Conservation (phyloP, 208 protist species). For the Crithidia expoeki region DNA sequence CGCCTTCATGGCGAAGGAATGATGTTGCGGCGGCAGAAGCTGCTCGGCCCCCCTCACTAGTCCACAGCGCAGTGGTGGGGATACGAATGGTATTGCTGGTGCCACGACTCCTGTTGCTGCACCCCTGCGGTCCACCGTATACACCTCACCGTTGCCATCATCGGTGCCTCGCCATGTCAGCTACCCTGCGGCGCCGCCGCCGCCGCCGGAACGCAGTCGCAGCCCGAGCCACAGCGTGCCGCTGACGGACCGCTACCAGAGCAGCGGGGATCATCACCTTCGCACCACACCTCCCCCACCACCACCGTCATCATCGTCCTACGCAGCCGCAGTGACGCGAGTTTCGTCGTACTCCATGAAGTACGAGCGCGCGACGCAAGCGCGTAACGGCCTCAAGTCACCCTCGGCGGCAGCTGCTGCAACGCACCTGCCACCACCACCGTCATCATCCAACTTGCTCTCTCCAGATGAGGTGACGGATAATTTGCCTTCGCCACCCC, state of each 20-base stretch:
- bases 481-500: slow-evolving; percentile 11
- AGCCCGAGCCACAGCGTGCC: slow-evolving; percentile 20
- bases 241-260: slow-evolving; percentile 4
- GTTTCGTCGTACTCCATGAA: slow-evolving; percentile 1
- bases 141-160: slow-evolving; percentile 1
- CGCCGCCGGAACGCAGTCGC: slow-evolving; percentile 18
- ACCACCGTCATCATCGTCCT: slow-evolving; percentile 10
- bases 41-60: slow-evolving; percentile 1
- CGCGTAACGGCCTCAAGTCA: slow-evolving; percentile 1
- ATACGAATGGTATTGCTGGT: too few relatives aligned
- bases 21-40: not conserved
- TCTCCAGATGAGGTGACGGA: slow-evolving; percentile 30
- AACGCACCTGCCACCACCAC: slow-evolving; percentile 7
- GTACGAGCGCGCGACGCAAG: slow-evolving; percentile 6
- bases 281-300: slow-evolving; percentile 20
- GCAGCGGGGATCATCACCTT: not conserved
- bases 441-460: not conserved
- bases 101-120: not conserved
- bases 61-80: not conserved
- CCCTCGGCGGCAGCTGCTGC: not conserved
- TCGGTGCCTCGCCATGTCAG: not conserved
- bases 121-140: not conserved
- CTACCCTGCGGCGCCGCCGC: slow-evolving; percentile 12
- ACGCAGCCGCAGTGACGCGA: not conserved
- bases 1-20: slow-evolving; percentile 1